Evolutionary conservation across 1,284 basidiomycete genomes (phyloP).

Genomic region (Chalciporus sp.): DNA sequence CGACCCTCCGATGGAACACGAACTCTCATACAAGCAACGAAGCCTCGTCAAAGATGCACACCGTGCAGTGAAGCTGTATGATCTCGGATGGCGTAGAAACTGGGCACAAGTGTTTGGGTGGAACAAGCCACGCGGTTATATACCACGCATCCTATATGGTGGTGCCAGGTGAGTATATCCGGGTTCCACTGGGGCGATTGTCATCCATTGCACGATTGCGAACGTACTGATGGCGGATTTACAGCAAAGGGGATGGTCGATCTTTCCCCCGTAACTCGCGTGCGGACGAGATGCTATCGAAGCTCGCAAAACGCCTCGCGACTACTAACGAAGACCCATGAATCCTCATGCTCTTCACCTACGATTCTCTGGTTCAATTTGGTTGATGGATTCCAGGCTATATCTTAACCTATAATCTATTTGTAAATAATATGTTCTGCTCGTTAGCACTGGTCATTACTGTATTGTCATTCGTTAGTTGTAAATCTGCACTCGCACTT

Average conservation of each 20-base stretch:
- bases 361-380: background rate
- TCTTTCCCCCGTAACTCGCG: constrained; percentile 66
- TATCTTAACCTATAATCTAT: constrained; percentile 6
- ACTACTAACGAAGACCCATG: constrained; percentile 51
- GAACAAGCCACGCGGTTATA: constrained; percentile 51
- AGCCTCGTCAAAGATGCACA: constrained; percentile 69
- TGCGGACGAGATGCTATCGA: constrained; percentile 62
- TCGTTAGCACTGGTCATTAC: constrained; percentile 12
- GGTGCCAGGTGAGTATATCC: constrained; percentile 56
- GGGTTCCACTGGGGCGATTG: background rate
- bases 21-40: constrained; percentile 72
- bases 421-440: constrained; percentile 13
- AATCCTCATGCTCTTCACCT: constrained; percentile 4
- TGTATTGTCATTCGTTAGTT: constrained; percentile 9
- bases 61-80: constrained; percentile 67
- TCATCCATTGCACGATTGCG: constrained; percentile 1
- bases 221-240: constrained; percentile 10
- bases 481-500: background rate
- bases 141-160: constrained; percentile 55
- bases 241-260: constrained; percentile 66
- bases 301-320: constrained; percentile 60
- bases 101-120: constrained; percentile 69
- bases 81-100: constrained; percentile 77
- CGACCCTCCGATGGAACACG: constrained; percentile 73
- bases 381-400: background rate